Conservation (phyloP, 1,284 basidiomycete genomes). For the Gymnopus androsaceus region DNA sequence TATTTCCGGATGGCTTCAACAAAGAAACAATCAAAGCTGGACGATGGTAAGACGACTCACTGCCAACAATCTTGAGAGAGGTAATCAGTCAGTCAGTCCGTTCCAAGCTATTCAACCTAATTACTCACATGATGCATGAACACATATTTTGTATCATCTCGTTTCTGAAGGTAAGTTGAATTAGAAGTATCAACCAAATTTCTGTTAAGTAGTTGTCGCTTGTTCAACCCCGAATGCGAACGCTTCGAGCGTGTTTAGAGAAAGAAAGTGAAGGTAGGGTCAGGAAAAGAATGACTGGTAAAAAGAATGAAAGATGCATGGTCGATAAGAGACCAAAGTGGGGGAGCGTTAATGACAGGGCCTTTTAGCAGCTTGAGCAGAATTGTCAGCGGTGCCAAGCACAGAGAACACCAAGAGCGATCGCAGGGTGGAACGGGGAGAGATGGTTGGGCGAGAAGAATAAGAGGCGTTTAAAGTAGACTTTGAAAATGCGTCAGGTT, state of each 20-base stretch:
- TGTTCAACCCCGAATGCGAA: not conserved
- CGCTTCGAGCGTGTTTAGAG: not conserved
- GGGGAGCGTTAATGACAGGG: no score
- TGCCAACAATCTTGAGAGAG: conserved; percentile 45
- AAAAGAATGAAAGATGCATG: not conserved
- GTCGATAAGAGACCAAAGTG: not conserved
- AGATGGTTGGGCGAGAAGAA: no score
- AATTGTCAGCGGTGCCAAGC: no score
- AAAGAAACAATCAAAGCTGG: not conserved
- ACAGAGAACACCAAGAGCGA: no score
- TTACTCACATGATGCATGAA: conserved; percentile 48
- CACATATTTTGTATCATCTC: conserved; percentile 40
- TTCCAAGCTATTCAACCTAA: not conserved
- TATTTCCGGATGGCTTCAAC: conserved; percentile 7
- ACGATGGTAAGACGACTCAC: conserved; percentile 29
- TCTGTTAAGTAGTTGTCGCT: not conserved
- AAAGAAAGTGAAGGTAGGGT: not conserved
- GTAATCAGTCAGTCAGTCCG: not conserved
- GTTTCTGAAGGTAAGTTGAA: conserved; percentile 9
- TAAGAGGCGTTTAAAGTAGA: no score
- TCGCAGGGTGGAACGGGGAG: no score
- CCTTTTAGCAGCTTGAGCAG: no score
- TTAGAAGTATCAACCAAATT: not conserved
- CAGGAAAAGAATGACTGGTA: not conserved
- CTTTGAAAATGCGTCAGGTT: no score